Conservation (phyloP, 306 rosid genomes). For the Cicer chorassanicum region DNA sequence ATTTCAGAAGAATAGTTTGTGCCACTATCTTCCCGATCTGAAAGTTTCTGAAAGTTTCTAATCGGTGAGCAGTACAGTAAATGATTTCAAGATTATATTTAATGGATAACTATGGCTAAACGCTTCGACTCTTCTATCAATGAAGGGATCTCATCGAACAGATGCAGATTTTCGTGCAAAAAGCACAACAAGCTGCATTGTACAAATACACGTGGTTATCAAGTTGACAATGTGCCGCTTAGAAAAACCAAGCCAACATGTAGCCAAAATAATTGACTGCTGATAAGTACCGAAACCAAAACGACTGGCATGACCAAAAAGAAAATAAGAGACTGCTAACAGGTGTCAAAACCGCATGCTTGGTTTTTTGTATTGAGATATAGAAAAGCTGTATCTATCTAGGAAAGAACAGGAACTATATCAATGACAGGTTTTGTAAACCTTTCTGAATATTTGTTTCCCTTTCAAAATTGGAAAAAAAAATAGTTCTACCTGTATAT, state of each 20-base stretch:
- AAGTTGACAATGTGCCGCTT: conserved; percentile 8
- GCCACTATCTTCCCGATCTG: conserved; percentile 24
- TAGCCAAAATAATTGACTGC: conserved; percentile 14
- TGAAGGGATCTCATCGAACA: neutral
- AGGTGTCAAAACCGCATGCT: conserved; percentile 26
- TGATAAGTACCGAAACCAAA: conserved; percentile 9
- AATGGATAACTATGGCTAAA: neutral
- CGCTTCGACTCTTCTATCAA: neutral
- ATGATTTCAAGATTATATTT: conserved; percentile 6
- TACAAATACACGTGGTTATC: conserved; percentile 6
- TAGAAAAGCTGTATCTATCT: conserved; percentile 3
- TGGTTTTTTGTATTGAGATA: conserved; percentile 9
- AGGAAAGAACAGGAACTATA: neutral
- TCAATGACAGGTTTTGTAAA: conserved; percentile 4
- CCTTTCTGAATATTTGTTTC: conserved; percentile 25
- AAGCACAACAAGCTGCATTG: conserved; percentile 1
- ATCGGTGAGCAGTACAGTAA: neutral
- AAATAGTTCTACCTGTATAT: neutral
- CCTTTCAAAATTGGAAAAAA: neutral
- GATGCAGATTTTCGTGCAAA: conserved; percentile 5
- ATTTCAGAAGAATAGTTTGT: conserved; percentile 30
- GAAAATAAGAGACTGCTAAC: neutral
- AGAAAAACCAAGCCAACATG: conserved; percentile 8
- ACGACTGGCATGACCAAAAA: neutral
- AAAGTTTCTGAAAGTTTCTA: conserved; percentile 15